Base-by-base conservation (phyloP, 306 rosid genomes). In the Castanopsis chinensis region DNA sequence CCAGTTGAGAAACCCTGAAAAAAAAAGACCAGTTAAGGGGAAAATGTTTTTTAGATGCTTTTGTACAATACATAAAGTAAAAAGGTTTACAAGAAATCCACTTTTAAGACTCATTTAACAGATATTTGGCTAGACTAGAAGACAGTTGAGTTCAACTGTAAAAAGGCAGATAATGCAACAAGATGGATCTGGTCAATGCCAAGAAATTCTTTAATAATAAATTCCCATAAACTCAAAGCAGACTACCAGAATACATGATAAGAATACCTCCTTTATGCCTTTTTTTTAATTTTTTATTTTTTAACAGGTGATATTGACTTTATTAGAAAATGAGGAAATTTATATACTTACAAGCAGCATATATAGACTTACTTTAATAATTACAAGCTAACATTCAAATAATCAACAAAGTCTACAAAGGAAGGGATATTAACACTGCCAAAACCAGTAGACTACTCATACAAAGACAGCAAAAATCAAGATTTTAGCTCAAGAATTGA, bases 1-100 rank as follows among this genome's bases (percentile, higher is more conserved):
- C 99, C 99, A 12, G 99, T 94, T 33, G 99, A 94, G 85, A 94
- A 94, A 25, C 98, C 99, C 99, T 94, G 81, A 74, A 81, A 74
- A 75, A 56, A 81, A 74, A 78, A 72, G 23, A 76, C 28, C 23
- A 78, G 78, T 65, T 33, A 64, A 27, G 55, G 74, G 56, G 25
- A 57, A 60, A 73, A 23, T 35, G 6, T 49, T 30, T n/a, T 25
- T 73, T 58, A 23, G 8, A 81, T 14, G 63, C 74, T 32, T 18
- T 55, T 58, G 32, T 25, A 64, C 35, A 65, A 65, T 19, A 32
- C 2, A 32, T 18, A 65, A 30, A 45, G 35, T 65, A 32, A 28
- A 65, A 43, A 65, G 20, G 43, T 15, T 27, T 30, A 30, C 6
- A 27, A 32, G 45, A 30, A 65, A 64, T 64, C 71, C 33, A 20